Conservation (phyloP, 371 early-diverging fungal genomes). For the Zychaea mexicana region DNA sequence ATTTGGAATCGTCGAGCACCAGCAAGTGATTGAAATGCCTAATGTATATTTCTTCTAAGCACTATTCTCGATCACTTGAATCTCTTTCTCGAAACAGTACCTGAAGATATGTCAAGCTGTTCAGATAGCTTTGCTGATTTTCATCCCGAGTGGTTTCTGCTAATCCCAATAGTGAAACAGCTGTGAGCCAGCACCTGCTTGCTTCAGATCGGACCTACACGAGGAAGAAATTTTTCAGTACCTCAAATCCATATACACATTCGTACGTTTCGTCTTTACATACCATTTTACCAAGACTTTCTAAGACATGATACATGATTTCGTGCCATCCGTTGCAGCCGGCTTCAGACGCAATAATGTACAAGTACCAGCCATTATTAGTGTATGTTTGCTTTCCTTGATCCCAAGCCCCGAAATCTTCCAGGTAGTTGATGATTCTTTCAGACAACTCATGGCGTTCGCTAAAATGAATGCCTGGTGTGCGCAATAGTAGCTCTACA, state of each 20-base stretch:
- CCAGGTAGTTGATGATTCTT: background rate
- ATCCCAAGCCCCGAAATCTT: constrained; percentile 33
- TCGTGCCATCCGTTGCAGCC: constrained; percentile 35
- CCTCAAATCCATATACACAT: background rate
- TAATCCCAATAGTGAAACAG: constrained; percentile 24
- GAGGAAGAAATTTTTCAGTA: no score
- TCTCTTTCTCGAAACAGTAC: constrained; percentile 1
- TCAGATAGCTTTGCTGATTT: constrained; percentile 18
- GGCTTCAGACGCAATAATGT: constrained; percentile 38
- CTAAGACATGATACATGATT: constrained; percentile 30
- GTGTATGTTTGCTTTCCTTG: constrained; percentile 7
- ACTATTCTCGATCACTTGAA: background rate
- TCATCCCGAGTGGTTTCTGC: constrained; percentile 24
- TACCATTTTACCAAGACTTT: constrained; percentile 26
- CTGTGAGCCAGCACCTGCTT: constrained; percentile 31
- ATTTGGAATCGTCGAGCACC: constrained; percentile 21
- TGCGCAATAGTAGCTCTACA: constrained; percentile 28
- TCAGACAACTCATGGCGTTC: background rate
- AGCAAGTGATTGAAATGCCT: constrained; percentile 34
- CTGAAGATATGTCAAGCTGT: constrained; percentile 20
- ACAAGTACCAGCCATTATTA: constrained; percentile 35
- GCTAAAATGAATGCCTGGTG: background rate
- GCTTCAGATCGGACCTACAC: constrained; percentile 34
- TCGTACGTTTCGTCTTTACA: background rate
- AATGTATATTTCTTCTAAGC: background rate